Evolutionary conservation across 192 early-diverging fungal genomes (phyloP).

Genomic region (Linnemannia schmuckeri): DNA sequence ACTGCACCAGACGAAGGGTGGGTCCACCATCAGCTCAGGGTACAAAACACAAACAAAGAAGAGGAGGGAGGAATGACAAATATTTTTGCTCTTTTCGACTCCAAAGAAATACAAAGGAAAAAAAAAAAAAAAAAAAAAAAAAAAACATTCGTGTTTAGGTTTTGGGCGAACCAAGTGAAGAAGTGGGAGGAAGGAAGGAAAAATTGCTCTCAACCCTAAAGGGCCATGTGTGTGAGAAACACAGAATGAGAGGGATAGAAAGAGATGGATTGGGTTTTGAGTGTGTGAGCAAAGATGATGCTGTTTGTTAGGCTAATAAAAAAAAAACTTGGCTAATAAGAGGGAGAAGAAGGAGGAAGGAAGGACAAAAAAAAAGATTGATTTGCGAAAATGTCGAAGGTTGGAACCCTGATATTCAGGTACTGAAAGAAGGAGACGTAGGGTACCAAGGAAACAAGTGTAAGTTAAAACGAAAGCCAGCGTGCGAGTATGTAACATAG

Average conservation of each 20-base stretch:
- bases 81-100: slow-evolving; percentile 4
- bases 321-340: not conserved
- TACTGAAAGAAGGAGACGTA: not conserved
- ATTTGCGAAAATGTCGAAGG: not conserved
- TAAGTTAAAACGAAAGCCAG: not conserved
- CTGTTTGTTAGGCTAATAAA: not conserved
- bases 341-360: not conserved
- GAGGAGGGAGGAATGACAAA: too few species aligned
- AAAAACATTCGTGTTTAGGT: not conserved
- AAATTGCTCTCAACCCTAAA: not conserved
- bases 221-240: too few species aligned
- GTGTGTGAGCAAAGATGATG: slow-evolving; percentile 1
- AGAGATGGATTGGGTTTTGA: not conserved
- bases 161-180: too few species aligned
- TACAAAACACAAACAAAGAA: too few species aligned
- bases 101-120: not conserved
- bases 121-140: not conserved
- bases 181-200: not conserved
- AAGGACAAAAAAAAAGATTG: not conserved
- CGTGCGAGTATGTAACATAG: not conserved
- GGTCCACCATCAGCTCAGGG: too few species aligned
- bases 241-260: not conserved
- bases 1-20: too few species aligned
- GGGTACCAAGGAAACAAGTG: too few species aligned
- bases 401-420: not conserved